Conservation (phyloP, 2,329 filamentous ascomycete species). For the Calonectria pteridis region DNA sequence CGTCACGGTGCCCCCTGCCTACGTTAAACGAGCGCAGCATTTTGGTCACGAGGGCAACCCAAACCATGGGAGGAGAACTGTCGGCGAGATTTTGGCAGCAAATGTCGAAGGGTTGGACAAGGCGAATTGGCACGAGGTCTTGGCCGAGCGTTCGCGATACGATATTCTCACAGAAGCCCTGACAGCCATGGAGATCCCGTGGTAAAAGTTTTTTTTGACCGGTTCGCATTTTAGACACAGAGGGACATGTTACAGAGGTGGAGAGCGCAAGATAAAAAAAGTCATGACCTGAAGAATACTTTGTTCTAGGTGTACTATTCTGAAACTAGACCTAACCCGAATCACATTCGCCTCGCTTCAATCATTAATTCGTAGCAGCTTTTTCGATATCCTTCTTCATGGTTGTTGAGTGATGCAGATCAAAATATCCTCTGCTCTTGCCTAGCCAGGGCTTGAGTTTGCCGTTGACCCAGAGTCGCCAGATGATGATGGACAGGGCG, state of each 20-base stretch:
- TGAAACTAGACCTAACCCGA: too few relatives aligned
- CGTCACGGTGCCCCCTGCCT: background rate
- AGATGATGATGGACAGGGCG: background rate
- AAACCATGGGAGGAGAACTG: background rate
- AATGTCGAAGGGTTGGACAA: background rate
- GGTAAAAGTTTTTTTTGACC: background rate
- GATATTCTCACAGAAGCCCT: background rate
- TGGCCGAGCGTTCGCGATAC: conserved; percentile 3
- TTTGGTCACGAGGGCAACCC: background rate
- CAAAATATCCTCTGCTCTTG: background rate
- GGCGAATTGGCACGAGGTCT: conserved; percentile 2
- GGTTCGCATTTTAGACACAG: background rate
- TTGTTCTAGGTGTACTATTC: background rate
- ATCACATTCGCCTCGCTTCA: background rate
- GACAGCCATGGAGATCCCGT: background rate
- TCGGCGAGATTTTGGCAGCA: conserved; percentile 4
- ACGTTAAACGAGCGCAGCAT: background rate
- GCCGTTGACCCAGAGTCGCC: background rate
- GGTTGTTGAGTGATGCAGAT: background rate
- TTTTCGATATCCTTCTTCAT: background rate
- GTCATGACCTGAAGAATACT: too few relatives aligned
- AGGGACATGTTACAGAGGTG: too few relatives aligned
- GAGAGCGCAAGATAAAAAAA: background rate
- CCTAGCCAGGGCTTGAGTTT: background rate
- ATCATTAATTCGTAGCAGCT: background rate